Base-by-base conservation (phyloP, 2,329 filamentous ascomycete genomes). In the Exophiala sp. region DNA sequence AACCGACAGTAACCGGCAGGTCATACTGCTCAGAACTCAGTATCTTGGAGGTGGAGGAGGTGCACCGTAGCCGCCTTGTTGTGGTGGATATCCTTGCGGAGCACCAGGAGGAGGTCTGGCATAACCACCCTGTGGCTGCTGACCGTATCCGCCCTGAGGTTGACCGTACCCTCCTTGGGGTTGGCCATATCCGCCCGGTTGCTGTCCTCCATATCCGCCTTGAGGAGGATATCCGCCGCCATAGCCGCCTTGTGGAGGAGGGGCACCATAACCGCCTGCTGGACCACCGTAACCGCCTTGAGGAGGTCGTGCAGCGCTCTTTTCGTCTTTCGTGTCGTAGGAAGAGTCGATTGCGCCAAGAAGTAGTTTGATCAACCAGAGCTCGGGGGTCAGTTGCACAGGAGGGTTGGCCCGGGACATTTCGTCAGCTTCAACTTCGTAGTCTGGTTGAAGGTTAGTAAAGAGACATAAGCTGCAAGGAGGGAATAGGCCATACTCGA, bases 341-440 rank as follows among this genome's bases (percentile, higher is more conserved):
- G 78, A 80, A 19, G 75, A 71, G 61, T 85, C 82, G 61, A 85
- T 82, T 30, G 80, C 77, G 53, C 82, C 82, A 21, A 85, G 76
- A 43, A 85, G 77, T 50, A 85, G 72, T 66, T 85, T 85, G 56
- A 81, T 74, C 60, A 82, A 73, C 81, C 81, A 84, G 46, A 83
- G 74, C 58, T 83, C 80, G 8, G 80, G 79, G 2, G 80, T 82
- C 34, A 84, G 68, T 57, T 83, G 74, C 22, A 83, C 76, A 2
- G 80, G 79, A 6, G 80, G 80, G 51, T 76, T 74, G 22, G 78
- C 77, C 42, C 75, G 74, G 1, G 77, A 71, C 80, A 85, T 82
- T 61, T 83, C 80, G 41, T 80, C 78, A 54, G 81, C 79, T 63
- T 85, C 82, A 57, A 82, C 79, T 66, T 84, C 81, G 59, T 78